Conservation (phyloP, 73 alveolate genomes). For the Durusdinium trenchii region DNA sequence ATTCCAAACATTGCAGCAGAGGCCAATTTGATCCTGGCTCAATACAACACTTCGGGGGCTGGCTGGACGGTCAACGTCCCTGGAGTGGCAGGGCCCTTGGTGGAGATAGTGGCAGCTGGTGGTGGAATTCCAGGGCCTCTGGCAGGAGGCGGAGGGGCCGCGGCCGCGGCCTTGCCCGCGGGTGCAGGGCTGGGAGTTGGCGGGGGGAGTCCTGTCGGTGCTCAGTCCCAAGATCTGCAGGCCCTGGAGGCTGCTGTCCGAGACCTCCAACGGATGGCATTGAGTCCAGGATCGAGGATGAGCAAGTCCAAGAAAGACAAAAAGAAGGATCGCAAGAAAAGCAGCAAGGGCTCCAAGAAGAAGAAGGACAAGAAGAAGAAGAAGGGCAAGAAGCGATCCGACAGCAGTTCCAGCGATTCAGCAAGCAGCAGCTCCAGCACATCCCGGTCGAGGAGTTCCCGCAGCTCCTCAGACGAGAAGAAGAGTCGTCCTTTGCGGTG, state of each 20-base stretch:
- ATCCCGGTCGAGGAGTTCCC: not conserved
- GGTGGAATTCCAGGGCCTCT: not conserved
- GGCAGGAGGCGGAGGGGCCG: conserved; percentile 23
- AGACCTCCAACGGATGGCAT: conserved; percentile 5
- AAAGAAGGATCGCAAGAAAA: not conserved
- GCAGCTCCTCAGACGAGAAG: not conserved
- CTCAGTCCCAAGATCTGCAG: not conserved
- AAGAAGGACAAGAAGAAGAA: conserved; percentile 17
- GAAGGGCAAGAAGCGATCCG: not conserved
- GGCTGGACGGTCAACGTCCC: not conserved
- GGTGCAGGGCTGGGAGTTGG: conserved; percentile 71
- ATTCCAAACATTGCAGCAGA: not conserved
- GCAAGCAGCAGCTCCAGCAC: not conserved
- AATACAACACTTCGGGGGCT: not conserved
- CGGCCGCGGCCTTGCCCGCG: conserved; percentile 2
- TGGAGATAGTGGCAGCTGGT: not conserved
- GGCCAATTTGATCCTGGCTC: not conserved
- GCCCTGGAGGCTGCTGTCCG: conserved; percentile 21
- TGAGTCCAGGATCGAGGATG: not conserved
- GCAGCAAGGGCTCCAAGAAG: not conserved
- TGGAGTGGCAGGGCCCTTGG: not conserved
- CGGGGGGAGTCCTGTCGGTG: not conserved
- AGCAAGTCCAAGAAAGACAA: conserved; percentile 9
- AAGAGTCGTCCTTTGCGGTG: not conserved
- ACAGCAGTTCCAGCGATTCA: not conserved